Evolutionary conservation across 192 early-diverging fungal genomes (phyloP), one percentile per base, ranked within the genome.

Genomic region (Physocladia obscura): DNA sequence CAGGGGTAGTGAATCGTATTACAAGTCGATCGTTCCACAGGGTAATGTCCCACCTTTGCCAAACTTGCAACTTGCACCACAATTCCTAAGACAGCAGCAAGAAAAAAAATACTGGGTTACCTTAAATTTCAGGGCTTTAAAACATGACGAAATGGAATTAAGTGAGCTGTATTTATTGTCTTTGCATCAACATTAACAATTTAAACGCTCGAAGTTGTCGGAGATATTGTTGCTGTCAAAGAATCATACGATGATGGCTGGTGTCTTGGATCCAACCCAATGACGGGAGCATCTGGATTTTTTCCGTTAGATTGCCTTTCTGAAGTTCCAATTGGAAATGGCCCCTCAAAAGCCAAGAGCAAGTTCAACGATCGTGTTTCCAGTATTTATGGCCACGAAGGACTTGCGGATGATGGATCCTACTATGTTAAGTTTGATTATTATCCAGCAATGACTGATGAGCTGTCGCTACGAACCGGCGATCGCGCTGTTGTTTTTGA

Each of bases 361-460:
- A 52, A 65, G 22, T 65, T 65, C 31, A 65, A 65, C 49, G 30
- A 52, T 5, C 63, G 63, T 19, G 63, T n/a, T 13, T 65, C 63
- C 5, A 65, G 63, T 51, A 8, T 65, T 34, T 65, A 65, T 35
- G 63, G 63, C 49, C 34, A 37, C 34, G 34, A 58, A 17, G 22
- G 22, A n/a, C 32, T 31, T 32, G 21, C 21, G 11, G 15, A 21
- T 36, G 21, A 13, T 34, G 49, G 63, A 8, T 49, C 49, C 0
- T 65, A 30, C 32, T 22, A 15, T 11, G 30, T 65, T 34, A 49
- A 38, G 24, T 65, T 51, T 19, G 63, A 65, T 51, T 65, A 65
- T 27, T 32, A 51, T 24, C 63, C 63, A 17, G 34, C n/a, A 22
- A 51, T 65, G 63, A 13, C 63, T 21, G 63, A 65, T 32, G 63